Base-by-base conservation (phyloP, 2,329 filamentous ascomycete genomes). In the Aureobasidium namibiae region DNA sequence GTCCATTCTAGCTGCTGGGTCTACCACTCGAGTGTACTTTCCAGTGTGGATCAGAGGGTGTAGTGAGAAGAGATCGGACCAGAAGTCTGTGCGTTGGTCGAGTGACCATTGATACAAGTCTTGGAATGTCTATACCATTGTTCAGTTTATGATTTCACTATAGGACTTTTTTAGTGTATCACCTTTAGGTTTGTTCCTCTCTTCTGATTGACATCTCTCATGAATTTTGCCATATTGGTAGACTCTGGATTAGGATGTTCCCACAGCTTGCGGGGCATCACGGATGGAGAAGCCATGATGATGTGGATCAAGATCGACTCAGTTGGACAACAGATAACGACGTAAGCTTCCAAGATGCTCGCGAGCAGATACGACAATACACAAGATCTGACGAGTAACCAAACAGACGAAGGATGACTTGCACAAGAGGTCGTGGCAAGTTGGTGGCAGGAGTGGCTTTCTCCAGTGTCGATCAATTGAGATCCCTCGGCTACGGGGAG, bases 31-130 rank as follows among this genome's bases (percentile, higher is more conserved):
- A 18, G 50, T 54, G 61, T 69, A 68, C 4, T 70, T 73, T 31
- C 88, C 88, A 36, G 80, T 78, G 65, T 90, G 78, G 63, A 91
- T 84, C 59, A 87, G 74, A 49, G 80, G 77, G 61, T 81, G 74
- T 56, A 77, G 78, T 24, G 82, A 74, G 74, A 88, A 89, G 50
- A 86, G 72, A 61, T 84, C 80, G 7, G 77, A 76, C 78, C 82
- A 91, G 74, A 92, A 92, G 46, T 82, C 78, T 10, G 77, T 72
- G 36, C 85, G 82, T 34, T 82, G 76, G 16, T 78, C 71, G 61
- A 86, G 77, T 24, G 88, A 90, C 78, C 83, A 94, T 60, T 78
- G 71, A 68, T 91, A 86, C 7, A 95, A 76, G 16, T 90, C 85
- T 56, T 81, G 72, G 69, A 87, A 94, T 3, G 79, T 84, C 80